Evolutionary conservation across 768 basidiomycete species (phyloP).

Genomic region (Tulasnella sp.): DNA sequence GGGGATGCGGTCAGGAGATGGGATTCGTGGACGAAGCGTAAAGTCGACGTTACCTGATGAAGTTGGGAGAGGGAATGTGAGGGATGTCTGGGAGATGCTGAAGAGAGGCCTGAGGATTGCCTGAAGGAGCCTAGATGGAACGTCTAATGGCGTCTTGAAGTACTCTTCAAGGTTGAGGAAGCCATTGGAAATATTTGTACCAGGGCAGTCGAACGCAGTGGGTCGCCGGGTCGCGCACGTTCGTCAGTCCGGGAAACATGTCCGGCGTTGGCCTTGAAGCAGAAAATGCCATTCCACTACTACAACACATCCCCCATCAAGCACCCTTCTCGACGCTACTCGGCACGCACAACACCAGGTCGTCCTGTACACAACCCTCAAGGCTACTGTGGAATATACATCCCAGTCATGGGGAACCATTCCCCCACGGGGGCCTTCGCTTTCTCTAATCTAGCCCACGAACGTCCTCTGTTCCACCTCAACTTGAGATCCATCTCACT

Average conservation of each 20-base stretch:
- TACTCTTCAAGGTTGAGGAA: neutral
- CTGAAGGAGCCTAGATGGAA: neutral
- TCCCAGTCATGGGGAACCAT: neutral
- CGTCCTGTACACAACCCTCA: neutral
- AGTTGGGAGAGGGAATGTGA: neutral
- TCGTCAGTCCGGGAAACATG: neutral
- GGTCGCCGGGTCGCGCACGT: neutral
- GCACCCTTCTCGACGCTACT: neutral
- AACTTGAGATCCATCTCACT: conserved; percentile 31
- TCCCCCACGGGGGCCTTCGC: neutral
- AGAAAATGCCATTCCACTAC: neutral
- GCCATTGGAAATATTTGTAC: neutral
- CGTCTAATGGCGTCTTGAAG: neutral
- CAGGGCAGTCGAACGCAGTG: neutral
- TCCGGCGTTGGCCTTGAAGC: neutral
- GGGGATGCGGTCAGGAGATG: neutral
- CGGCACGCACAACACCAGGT: neutral
- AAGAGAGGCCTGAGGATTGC: neutral
- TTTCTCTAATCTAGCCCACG: neutral
- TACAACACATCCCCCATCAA: neutral
- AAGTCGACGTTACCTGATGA: neutral
- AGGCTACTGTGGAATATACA: neutral
- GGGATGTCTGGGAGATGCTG: neutral
- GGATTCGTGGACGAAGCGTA: neutral
- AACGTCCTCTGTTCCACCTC: neutral